Percentiles rank a stretch among this genome's conserved stretches.
Conservation (phyloP, 129 eudicot genomes). For the Chrysanthemum makinoi region DNA sequence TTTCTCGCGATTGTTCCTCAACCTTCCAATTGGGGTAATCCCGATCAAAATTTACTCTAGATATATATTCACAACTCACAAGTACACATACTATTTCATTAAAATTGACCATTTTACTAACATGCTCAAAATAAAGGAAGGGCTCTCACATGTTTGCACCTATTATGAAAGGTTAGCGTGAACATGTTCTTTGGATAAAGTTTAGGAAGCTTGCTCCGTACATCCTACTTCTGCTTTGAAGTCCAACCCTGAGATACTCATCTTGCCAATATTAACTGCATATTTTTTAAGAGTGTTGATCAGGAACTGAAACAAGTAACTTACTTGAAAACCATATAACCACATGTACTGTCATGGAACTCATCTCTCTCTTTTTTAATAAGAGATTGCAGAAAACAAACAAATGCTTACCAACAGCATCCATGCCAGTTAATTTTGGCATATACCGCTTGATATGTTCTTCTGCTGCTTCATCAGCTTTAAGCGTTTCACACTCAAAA, state of each 20-base stretch:
- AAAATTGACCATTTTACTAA: background rate
- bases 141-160: background rate
- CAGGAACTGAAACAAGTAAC: constrained; percentile 11
- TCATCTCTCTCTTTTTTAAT: no score
- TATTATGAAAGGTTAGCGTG: background rate
- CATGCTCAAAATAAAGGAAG: background rate
- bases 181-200: background rate
- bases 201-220: constrained; percentile 30
- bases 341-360: no score
- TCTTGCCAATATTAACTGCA: constrained; percentile 83
- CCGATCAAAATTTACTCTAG: background rate
- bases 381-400: no score
- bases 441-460: constrained; percentile 78
- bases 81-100: background rate
- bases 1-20: no score
- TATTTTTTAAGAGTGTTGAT: background rate
- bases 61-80: background rate
- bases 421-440: constrained; percentile 89
- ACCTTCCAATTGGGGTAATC: no score
- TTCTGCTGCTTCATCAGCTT: constrained; percentile 95
- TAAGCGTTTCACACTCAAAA: constrained; percentile 85
- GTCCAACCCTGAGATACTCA: constrained; percentile 76
- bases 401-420: constrained; percentile 75
- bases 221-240: constrained; percentile 51
- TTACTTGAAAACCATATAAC: no score